Conservation (phyloP, 2,329 filamentous ascomycete genomes). For the Aureobasidium musti region DNA sequence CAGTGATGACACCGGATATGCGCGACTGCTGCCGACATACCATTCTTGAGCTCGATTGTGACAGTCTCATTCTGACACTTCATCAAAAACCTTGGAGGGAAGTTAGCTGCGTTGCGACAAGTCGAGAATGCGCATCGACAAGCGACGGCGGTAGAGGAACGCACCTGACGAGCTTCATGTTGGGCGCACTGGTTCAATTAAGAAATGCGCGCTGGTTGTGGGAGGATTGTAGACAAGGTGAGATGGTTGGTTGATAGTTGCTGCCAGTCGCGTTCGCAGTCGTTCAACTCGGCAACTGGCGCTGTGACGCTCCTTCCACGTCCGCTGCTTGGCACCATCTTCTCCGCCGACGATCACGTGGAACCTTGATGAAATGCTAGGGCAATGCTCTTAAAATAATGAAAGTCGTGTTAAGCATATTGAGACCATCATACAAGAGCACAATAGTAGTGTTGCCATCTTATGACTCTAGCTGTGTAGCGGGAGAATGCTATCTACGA, state of each 20-base stretch:
- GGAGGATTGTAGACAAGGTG: background rate
- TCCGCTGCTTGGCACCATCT: constrained; percentile 12
- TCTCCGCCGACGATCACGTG: constrained; percentile 13
- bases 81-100: constrained; percentile 80
- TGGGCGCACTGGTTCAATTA: constrained; percentile 44
- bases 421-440: background rate
- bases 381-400: background rate
- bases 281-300: constrained; percentile 17
- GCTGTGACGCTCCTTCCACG: constrained; percentile 16
- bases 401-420: background rate
- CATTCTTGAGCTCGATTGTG: constrained; percentile 98
- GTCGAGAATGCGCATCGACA: constrained; percentile 31
- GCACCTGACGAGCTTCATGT: constrained; percentile 97
- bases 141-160: constrained; percentile 41
- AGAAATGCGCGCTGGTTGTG: constrained; percentile 19
- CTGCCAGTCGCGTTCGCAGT: constrained; percentile 6
- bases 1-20: background rate
- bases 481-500: background rate
- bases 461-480: background rate
- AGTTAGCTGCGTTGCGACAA: constrained; percentile 39
- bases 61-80: constrained; percentile 99
- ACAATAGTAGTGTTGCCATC: too few species aligned
- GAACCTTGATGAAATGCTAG: background rate
- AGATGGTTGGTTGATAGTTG: background rate
- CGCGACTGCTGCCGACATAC: constrained; percentile 51